Conservation (phyloP, 805 yeast genomes). For the Hagleromyces aurorensis region DNA sequence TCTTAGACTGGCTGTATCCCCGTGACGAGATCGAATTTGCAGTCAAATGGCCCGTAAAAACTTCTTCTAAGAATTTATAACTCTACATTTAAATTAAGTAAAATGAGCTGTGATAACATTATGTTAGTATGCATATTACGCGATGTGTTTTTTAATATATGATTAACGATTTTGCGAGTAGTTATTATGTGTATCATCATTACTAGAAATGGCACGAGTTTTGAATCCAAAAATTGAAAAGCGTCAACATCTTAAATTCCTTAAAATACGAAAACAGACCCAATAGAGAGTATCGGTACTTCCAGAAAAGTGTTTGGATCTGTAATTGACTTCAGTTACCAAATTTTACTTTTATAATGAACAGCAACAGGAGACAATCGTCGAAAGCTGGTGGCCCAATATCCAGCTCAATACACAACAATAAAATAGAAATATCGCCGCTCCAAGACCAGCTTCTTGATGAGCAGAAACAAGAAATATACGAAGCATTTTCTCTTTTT, state of each 20-base stretch:
- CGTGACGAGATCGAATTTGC: conserved; percentile 61
- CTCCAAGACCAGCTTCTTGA: conserved; percentile 54
- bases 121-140: too few species aligned
- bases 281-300: too few species aligned
- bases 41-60: conserved; percentile 62
- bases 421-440: too few species aligned
- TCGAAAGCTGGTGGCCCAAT: too few species aligned
- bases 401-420: conserved; percentile 74
- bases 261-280: conserved; percentile 5
- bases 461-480: conserved; percentile 84
- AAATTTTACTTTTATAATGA: too few species aligned
- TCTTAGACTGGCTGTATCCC: conserved; percentile 71
- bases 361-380: too few species aligned
- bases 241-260: not conserved
- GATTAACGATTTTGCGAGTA: too few species aligned
- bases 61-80: not conserved
- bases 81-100: too few species aligned
- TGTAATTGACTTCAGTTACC: too few species aligned
- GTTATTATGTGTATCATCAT: not conserved
- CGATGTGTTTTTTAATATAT: too few species aligned
- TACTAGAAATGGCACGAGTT: conserved; percentile 2
- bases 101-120: too few species aligned
- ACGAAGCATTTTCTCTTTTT: conserved; percentile 85
- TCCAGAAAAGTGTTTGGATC: too few species aligned
- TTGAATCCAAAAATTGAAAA: conserved; percentile 1